Base-by-base conservation (phyloP, 2,329 filamentous ascomycete species). In the Tolypocladium ophioglossoides region DNA sequence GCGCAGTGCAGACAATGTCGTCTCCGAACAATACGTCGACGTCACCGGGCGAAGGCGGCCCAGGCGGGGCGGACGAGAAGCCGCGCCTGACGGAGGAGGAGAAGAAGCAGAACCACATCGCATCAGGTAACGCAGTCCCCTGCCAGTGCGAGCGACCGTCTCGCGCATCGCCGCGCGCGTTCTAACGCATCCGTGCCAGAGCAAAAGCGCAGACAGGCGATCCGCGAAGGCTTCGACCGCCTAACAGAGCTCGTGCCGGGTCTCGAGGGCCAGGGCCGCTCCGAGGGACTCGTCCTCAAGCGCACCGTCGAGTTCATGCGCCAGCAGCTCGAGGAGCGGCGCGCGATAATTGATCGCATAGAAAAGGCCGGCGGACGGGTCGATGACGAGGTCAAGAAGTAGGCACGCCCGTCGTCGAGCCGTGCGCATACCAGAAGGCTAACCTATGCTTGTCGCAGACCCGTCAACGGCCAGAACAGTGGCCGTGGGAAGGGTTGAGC, bases 201-300 rank as follows among this genome's bases (percentile, higher is more conserved):
- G 64, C 67, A 76, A 61, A 74, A 78, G 59, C 67, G 74, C 39
- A 66, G 74, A 34, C 68, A 74, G 56, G 87, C 86, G 16, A 95
- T 96, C 60, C 80, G 91, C 49, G 84, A 89, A 55, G 89, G 87
- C 54, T 95, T 95, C 67, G 89, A 95, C 68, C 80, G 84, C 37
- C 78, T 96, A 30, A 88, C 88, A 18, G 81, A 85, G 52, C 78
- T 95, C 35, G 89, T 95, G 1, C 91, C 91, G 0, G 89, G 88
- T 0, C 77, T 95, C 52, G 81, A 89, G 62, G 91, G 91, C 1
- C 87, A 91, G 64, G 91, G 87, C 1, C 83, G 90, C 48, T 94
- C 89, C 59, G 91, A 96, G 68, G 89, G 88, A 32, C 77, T 90
- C 20, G 89, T 96, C n/a, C 76, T 96, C 24, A 82, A 84, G 58